Evolutionary conservation across 192 early-diverging fungal genomes (phyloP), one percentile per base, ranked within the genome.

Genomic region (Glomus cerebriforme): DNA sequence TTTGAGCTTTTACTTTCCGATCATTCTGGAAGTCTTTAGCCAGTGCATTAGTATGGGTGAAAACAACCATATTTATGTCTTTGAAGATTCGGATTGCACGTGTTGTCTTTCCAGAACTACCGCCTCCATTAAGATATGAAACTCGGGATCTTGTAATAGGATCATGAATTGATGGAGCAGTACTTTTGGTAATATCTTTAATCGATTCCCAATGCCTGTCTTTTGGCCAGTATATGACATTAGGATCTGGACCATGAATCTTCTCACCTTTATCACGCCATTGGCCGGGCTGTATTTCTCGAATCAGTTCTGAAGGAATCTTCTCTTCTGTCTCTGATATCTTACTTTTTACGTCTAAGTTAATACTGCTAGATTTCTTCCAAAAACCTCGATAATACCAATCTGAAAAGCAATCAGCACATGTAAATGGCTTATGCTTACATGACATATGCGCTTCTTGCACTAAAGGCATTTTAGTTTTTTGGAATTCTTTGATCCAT

Each of bases 21-120:
- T 35, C 34, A 35, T 35, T 35, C 34, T 35, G 34, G 5, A 35
- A 35, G 34, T 39, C n/a, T n/a, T n/a, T n/a, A n/a, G n/a, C n/a
- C n/a, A n/a, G n/a, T n/a, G n/a, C n/a, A n/a, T n/a, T n/a, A n/a
- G n/a, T n/a, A n/a, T n/a, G n/a, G n/a, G n/a, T n/a, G n/a, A n/a
- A n/a, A n/a, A n/a, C n/a, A n/a, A n/a, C n/a, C n/a, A n/a, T n/a
- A n/a, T n/a, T n/a, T n/a, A n/a, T n/a, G n/a, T n/a, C n/a, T n/a
- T 73, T 59, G 10, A 73, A 73, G 29, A 73, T 73, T 58, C 26
- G 72, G 34, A 73, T 73, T 27, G 72, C 72, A 39, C 27, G 49
- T 58, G 72, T 73, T 73, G 72, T 73, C 26, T 73, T 73, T 1
- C 27, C 72, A 73, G 72, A 73, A 24, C 49, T 45, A 31, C 72